Percentiles rank a stretch among this genome's conserved stretches.
Conservation (phyloP, 1,284 basidiomycete species). For the Exobasidium rhododendri region DNA sequence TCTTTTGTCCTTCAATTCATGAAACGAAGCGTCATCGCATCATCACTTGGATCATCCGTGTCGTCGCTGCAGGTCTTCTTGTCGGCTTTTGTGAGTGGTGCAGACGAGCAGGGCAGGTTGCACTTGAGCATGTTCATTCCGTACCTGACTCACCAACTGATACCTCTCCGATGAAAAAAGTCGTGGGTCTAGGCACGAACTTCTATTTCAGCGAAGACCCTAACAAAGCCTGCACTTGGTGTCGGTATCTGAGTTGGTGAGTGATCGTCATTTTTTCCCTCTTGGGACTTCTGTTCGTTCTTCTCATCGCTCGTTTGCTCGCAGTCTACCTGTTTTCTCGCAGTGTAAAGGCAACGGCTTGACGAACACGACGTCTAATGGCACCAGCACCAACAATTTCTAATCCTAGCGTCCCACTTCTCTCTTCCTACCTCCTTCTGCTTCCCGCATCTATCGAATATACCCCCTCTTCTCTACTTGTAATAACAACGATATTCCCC, state of each 20-base stretch:
- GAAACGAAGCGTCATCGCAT: constrained; percentile 69
- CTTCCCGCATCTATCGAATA: too few species aligned
- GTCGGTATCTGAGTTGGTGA: constrained; percentile 60
- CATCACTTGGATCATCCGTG: constrained; percentile 72
- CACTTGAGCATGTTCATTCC: not conserved
- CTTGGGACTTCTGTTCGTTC: constrained; percentile 19
- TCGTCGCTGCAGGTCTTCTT: constrained; percentile 70
- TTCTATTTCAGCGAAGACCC: constrained; percentile 74
- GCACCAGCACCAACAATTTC: too few species aligned
- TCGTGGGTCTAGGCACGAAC: constrained; percentile 76
- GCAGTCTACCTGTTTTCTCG: constrained; percentile 8
- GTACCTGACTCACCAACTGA: not conserved
- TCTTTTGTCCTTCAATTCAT: constrained; percentile 81
- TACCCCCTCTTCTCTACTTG: too few species aligned
- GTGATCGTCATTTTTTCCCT: not conserved
- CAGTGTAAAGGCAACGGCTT: constrained; percentile 44
- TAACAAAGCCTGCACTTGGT: constrained; percentile 73
- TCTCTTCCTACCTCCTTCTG: too few species aligned
- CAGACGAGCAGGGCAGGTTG: too few species aligned
- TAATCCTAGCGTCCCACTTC: too few species aligned
- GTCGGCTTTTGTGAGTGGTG: constrained; percentile 63
- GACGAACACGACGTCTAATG: constrained; percentile 23
- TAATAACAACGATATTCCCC: too few species aligned
- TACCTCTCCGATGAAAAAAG: constrained; percentile 52
- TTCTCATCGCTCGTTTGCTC: constrained; percentile 9